Conservation (phyloP, 2,329 filamentous ascomycete genomes). For the Penicillium olsonii region DNA sequence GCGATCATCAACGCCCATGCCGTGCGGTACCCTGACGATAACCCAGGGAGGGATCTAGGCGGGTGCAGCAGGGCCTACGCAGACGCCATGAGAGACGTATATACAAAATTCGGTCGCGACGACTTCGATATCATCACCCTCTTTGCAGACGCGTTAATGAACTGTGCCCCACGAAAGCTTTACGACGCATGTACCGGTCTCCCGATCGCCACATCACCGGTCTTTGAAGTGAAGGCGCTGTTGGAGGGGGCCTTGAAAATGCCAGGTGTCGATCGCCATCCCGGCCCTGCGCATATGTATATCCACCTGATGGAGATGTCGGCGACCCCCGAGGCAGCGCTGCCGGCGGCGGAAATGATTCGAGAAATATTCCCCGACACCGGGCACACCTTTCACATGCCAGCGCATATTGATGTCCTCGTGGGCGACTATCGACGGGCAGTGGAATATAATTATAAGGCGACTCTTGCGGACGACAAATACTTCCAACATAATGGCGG, state of each 20-base stretch:
- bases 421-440: constrained; percentile 70
- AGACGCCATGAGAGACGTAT: constrained; percentile 16
- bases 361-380: constrained; percentile 66
- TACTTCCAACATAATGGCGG: constrained; percentile 61
- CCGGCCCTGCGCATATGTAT: constrained; percentile 71
- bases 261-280: constrained; percentile 56
- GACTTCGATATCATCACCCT: constrained; percentile 64
- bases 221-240: constrained; percentile 57
- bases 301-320: constrained; percentile 80
- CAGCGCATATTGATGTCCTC: constrained; percentile 71
- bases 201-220: constrained; percentile 48
- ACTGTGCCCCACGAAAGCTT: constrained; percentile 62
- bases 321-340: constrained; percentile 59
- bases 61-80: constrained; percentile 18
- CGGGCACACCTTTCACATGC: constrained; percentile 74
- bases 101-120: constrained; percentile 27
- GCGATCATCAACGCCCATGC: constrained; percentile 20
- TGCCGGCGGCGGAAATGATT: constrained; percentile 62
- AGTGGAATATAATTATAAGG: constrained; percentile 66
- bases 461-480: constrained; percentile 67
- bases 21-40: constrained; percentile 22
- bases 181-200: constrained; percentile 58
- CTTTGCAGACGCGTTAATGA: constrained; percentile 66
- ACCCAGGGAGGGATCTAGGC: constrained; percentile 11
- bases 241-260: constrained; percentile 60